phyloP scores from a whole-genome alignment of 306 rosid species.

The Chamaecrista fasciculata region DNA sequence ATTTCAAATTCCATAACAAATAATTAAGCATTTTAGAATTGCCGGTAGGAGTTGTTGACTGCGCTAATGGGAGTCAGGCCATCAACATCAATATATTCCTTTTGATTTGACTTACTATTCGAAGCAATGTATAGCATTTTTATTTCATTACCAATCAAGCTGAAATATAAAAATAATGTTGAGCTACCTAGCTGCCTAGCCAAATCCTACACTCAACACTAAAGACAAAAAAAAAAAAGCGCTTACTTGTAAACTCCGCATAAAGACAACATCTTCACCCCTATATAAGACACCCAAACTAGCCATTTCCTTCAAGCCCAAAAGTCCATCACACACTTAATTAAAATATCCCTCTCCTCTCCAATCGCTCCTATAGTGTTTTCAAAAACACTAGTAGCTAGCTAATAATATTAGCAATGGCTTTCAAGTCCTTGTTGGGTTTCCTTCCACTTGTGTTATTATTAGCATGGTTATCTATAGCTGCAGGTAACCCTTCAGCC shows the following conservation, averaged over 20 bases:
- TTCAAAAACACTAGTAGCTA: no score
- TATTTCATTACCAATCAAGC: no score
- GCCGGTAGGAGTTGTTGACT: background rate
- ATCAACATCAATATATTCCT: slow-evolving; percentile 1
- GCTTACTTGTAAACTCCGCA: background rate
- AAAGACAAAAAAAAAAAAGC: background rate
- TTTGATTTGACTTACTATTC: slow-evolving; percentile 19
- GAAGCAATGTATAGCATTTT: no score
- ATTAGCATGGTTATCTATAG: slow-evolving; percentile 17
- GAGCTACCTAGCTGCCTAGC: no score
- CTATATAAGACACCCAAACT: slow-evolving; percentile 25
- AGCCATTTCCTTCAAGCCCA: slow-evolving; percentile 19
- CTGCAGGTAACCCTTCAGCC: slow-evolving; percentile 22
- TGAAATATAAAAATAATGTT: background rate
- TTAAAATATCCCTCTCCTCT: background rate
- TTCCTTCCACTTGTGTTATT: slow-evolving; percentile 5
- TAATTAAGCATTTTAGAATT: background rate
- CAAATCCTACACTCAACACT: background rate
- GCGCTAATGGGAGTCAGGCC: slow-evolving; percentile 19
- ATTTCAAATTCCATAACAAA: background rate
- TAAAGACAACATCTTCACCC: slow-evolving; percentile 14
- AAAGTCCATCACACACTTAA: background rate
- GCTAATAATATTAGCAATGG: no score
- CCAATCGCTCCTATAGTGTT: no score
- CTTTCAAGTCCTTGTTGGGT: slow-evolving; percentile 30